phyloP scores from a whole-genome alignment of 2,329 filamentous ascomycete genomes.

The Aspergillus ochraceus region DNA sequence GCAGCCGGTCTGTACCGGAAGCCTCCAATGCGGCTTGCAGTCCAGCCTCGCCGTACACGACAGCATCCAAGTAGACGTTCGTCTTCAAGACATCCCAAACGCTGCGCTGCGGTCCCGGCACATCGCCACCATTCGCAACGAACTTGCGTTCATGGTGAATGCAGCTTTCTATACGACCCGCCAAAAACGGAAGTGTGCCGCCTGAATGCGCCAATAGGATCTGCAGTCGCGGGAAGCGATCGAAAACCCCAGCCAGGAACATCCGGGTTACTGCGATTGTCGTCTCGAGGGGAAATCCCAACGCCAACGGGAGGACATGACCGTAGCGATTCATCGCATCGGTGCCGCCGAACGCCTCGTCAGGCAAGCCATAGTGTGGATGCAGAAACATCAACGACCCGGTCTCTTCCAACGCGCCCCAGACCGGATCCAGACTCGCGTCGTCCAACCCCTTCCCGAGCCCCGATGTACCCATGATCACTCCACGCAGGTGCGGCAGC shows the following conservation, averaged over 20 bases:
- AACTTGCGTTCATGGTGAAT: constrained; percentile 79
- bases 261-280: constrained; percentile 87
- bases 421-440: constrained; percentile 68
- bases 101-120: constrained; percentile 59
- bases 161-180: constrained; percentile 84
- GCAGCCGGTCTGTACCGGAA: constrained; percentile 43
- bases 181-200: constrained; percentile 84
- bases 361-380: constrained; percentile 86
- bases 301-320: constrained; percentile 79
- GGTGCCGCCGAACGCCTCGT: constrained; percentile 77
- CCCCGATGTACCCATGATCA: constrained; percentile 84
- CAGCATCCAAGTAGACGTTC: constrained; percentile 82
- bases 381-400: constrained; percentile 76
- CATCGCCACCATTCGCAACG: constrained; percentile 60
- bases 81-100: constrained; percentile 67
- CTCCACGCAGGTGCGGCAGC: constrained; percentile 72
- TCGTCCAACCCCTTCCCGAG: constrained; percentile 81
- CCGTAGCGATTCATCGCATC: constrained; percentile 71
- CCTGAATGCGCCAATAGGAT: constrained; percentile 86
- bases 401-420: constrained; percentile 65
- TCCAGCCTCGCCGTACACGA: constrained; percentile 56
- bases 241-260: constrained; percentile 84
- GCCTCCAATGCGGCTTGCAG: constrained; percentile 77
- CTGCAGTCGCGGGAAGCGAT: constrained; percentile 66
- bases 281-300: constrained; percentile 90